Evolutionary conservation across 805 yeast species (phyloP).

Genomic region (Schizosaccharomyces japonicus): DNA sequence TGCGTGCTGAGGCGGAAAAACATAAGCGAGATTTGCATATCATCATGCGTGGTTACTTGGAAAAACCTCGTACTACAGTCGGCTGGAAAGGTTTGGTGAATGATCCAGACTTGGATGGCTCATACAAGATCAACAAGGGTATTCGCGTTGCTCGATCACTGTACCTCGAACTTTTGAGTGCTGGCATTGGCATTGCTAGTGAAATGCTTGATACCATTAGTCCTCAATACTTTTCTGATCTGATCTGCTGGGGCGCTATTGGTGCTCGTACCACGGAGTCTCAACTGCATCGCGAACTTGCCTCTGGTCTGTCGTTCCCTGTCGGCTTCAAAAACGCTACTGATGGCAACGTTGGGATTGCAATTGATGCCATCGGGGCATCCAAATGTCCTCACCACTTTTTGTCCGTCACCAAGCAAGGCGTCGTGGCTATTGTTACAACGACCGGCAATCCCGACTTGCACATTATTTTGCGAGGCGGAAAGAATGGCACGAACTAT

Average conservation of each 20-base stretch:
- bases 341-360: conserved; percentile 80
- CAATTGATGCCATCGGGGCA: conserved; percentile 81
- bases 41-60: conserved; percentile 92
- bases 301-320: conserved; percentile 96
- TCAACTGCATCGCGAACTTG: conserved; percentile 88
- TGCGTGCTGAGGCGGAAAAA: conserved; percentile 58
- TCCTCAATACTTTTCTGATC: conserved; percentile 82
- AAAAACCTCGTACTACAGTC: conserved; percentile 95
- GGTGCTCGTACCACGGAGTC: conserved; percentile 99
- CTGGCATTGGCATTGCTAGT: conserved; percentile 77
- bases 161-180: conserved; percentile 54
- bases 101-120: conserved; percentile 82
- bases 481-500: conserved; percentile 79
- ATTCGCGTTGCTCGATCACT: conserved; percentile 65
- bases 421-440: conserved; percentile 85
- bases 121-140: conserved; percentile 90
- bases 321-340: conserved; percentile 97
- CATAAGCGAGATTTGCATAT: conserved; percentile 53
- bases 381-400: conserved; percentile 84
- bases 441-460: conserved; percentile 90
- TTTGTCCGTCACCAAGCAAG: conserved; percentile 92
- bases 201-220: conserved; percentile 97
- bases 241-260: conserved; percentile 84
- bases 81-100: conserved; percentile 98
- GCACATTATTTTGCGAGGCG: conserved; percentile 88